Evolutionary conservation across 768 basidiomycete species (phyloP).

Genomic region (Gymnopilus junonius): DNA sequence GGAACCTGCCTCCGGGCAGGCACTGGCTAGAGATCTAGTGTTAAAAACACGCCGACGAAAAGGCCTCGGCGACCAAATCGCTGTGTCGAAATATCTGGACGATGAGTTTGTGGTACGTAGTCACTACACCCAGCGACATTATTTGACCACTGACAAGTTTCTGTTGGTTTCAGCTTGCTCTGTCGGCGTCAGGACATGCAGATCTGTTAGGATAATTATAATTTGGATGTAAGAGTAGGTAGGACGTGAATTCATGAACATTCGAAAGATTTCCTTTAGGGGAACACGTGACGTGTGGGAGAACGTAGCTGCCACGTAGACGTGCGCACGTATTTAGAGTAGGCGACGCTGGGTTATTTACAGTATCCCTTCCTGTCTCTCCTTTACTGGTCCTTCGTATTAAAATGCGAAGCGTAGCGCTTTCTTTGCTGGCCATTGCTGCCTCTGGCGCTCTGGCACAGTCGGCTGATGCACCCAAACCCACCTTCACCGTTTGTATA

Average conservation of each 20-base stretch:
- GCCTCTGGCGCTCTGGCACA: slow-evolving; percentile 66
- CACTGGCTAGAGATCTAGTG: slow-evolving; percentile 91
- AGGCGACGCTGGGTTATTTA: slow-evolving; percentile 27
- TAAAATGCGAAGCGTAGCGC: slow-evolving; percentile 87
- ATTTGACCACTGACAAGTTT: slow-evolving; percentile 11
- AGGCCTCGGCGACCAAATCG: slow-evolving; percentile 95
- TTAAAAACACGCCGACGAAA: slow-evolving; percentile 96
- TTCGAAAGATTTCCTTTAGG: slow-evolving; percentile 10
- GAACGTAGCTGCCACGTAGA: slow-evolving; percentile 48
- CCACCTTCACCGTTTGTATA: slow-evolving; percentile 66
- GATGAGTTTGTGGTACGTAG: slow-evolving; percentile 90
- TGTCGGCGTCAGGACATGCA: slow-evolving; percentile 95
- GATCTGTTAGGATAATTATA: slow-evolving; percentile 71
- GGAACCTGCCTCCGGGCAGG: slow-evolving; percentile 96
- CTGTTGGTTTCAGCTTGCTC: slow-evolving; percentile 64
- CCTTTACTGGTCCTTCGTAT: slow-evolving; percentile 66
- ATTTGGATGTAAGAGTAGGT: slow-evolving; percentile 6
- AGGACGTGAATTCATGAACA: slow-evolving; percentile 9
- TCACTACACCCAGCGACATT: background rate
- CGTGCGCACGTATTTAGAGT: slow-evolving; percentile 41
- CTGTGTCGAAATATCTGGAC: slow-evolving; percentile 96
- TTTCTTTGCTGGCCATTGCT: slow-evolving; percentile 74
- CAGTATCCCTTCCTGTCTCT: slow-evolving; percentile 39
- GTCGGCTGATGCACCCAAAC: slow-evolving; percentile 61
- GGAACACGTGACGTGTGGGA: slow-evolving; percentile 46